These are phyloP conservation scores for Neonectria hederae DNA, from an alignment of 2,329 filamentous ascomycete genomes.

Conservation along the genomic window DNA sequence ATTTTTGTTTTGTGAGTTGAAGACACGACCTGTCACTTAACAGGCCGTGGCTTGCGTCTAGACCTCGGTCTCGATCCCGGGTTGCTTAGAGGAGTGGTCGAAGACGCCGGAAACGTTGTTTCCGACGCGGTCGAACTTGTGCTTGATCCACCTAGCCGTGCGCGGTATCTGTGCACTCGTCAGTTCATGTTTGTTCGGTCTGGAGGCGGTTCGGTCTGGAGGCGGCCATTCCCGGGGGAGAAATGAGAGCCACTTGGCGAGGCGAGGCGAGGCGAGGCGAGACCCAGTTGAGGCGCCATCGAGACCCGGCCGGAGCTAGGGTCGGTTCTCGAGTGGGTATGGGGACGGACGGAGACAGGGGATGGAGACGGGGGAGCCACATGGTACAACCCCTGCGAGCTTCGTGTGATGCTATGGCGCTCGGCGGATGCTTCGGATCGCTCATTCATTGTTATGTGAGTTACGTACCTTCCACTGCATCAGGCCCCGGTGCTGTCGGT, in stretches of 20 bases:
- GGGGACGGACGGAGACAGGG: not conserved
- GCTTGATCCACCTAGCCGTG: slow-evolving; percentile 60
- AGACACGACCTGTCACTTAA: slow-evolving; percentile 6
- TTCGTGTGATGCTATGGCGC: not conserved
- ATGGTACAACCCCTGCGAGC: not conserved
- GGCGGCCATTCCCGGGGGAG: slow-evolving; percentile 11
- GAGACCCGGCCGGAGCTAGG: slow-evolving; percentile 18
- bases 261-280: slow-evolving; percentile 4
- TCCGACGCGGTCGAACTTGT: slow-evolving; percentile 66
- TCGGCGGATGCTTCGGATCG: slow-evolving; percentile 3
- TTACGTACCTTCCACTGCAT: slow-evolving; percentile 74
- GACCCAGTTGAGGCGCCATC: slow-evolving; percentile 13
- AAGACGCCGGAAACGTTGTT: slow-evolving; percentile 67
- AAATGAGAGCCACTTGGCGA: not conserved
- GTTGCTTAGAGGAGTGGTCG: slow-evolving; percentile 66
- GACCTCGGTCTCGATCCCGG: slow-evolving; percentile 75
- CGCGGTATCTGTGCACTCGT: slow-evolving; percentile 48
- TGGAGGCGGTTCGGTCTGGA: not conserved
- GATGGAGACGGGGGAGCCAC: not conserved
- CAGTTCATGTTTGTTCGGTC: slow-evolving; percentile 8
- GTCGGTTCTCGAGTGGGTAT: not conserved
- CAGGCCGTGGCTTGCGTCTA: slow-evolving; percentile 48
- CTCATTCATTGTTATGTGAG: not conserved
- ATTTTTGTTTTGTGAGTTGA: not conserved
- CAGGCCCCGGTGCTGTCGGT: slow-evolving; percentile 72